phyloP scores from a whole-genome alignment of 2,329 filamentous ascomycete genomes.

The Colletotrichum chrysophilum region DNA sequence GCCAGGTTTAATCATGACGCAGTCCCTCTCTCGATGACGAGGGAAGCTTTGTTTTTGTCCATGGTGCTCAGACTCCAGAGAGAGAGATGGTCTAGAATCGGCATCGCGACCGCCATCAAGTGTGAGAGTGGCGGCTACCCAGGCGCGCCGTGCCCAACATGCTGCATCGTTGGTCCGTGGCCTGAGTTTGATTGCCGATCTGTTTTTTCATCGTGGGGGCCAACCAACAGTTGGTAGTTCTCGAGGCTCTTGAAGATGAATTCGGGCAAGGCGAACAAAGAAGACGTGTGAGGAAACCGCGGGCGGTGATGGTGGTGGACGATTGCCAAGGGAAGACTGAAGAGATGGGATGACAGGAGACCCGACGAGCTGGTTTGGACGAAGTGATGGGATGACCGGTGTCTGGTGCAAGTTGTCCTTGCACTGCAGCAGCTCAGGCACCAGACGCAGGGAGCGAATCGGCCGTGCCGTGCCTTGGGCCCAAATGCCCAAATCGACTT shows the following conservation, averaged over 20 bases:
- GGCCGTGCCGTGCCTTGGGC: neutral
- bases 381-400: neutral
- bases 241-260: neutral
- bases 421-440: neutral
- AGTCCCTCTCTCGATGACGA: neutral
- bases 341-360: neutral
- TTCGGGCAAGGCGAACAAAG: neutral
- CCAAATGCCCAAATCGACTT: neutral
- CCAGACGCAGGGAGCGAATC: neutral
- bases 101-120: neutral
- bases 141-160: neutral
- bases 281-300: neutral
- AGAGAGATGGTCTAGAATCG: neutral
- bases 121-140: neutral
- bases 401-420: neutral
- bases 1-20: accelerated
- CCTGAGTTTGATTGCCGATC: neutral
- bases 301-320: neutral
- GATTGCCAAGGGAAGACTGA: neutral
- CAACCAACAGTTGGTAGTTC: neutral
- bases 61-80: neutral
- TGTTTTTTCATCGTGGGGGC: neutral
- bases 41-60: accelerated
- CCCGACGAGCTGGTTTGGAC: neutral
- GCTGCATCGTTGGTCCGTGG: neutral